Conservation (phyloP, 257 asterid genomes). For the Datura wrightii region DNA sequence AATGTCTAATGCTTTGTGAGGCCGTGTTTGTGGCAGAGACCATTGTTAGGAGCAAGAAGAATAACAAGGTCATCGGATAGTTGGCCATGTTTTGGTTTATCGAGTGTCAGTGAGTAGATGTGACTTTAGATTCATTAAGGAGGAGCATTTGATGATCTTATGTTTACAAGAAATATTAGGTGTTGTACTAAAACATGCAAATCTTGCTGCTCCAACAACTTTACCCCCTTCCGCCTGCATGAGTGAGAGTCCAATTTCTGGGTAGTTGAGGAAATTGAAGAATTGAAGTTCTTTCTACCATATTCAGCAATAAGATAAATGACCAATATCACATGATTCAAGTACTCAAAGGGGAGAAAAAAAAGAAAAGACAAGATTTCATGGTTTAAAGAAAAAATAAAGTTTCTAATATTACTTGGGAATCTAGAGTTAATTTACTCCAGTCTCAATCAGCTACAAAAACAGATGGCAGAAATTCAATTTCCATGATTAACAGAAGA, state of each 20-base stretch:
- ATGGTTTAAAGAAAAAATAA: background rate
- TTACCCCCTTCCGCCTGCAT: conserved; percentile 47
- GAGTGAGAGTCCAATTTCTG: conserved; percentile 15
- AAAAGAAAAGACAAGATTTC: background rate
- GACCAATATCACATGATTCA: conserved; percentile 18
- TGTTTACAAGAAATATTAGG: conserved; percentile 14
- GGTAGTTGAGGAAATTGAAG: background rate
- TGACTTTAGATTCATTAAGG: background rate
- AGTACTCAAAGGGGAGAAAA: background rate
- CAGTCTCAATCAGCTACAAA: background rate
- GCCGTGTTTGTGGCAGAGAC: conserved; percentile 18
- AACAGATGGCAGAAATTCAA: conserved; percentile 16
- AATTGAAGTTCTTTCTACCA: background rate
- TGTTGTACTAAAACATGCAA: conserved; percentile 53
- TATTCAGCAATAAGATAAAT: background rate
- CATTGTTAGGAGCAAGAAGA: conserved; percentile 37
- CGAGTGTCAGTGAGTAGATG: background rate
- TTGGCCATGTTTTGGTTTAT: conserved; percentile 12
- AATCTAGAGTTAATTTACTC: background rate
- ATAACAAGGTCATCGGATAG: background rate
- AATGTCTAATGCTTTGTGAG: conserved; percentile 33
- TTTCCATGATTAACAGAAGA: background rate
- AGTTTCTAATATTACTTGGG: background rate
- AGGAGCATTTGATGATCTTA: background rate
- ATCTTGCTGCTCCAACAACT: conserved; percentile 55